Percentiles rank a stretch among this genome's conserved stretches.
These are phyloP conservation scores for Umbelopsis ramanniana DNA, from an alignment of 192 early-diverging fungal species.

Conservation along the genomic window DNA sequence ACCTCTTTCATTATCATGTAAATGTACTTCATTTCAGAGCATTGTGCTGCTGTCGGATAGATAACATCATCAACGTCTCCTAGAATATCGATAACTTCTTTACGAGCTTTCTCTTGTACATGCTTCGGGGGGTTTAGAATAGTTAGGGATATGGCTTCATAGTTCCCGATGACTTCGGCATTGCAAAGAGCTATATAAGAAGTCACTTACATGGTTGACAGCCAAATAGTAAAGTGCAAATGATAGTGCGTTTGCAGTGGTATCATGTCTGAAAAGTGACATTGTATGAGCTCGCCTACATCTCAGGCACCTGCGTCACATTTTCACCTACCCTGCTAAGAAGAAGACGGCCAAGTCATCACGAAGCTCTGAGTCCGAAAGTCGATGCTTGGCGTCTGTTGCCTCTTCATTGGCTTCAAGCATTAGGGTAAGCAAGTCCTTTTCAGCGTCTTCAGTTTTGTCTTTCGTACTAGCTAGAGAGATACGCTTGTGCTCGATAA, in stretches of 20 bases:
- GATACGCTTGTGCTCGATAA: conserved; percentile 31
- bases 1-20: conserved; percentile 32
- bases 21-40: conserved; percentile 52
- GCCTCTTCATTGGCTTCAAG: conserved; percentile 25
- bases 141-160: no score
- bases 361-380: conserved; percentile 23
- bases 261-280: conserved; percentile 18
- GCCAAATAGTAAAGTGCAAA: conserved; percentile 28
- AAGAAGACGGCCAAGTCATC: conserved; percentile 17
- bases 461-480: background rate
- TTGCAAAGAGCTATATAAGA: no score
- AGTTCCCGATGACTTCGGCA: no score
- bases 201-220: conserved; percentile 2
- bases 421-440: conserved; percentile 37
- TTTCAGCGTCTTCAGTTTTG: conserved; percentile 30
- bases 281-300: no score
- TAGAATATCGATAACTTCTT: conserved; percentile 22
- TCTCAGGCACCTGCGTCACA: background rate
- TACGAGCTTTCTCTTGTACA: conserved; percentile 30
- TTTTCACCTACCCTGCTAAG: background rate
- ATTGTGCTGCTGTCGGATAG: conserved; percentile 47
- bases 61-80: conserved; percentile 24
- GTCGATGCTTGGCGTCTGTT: background rate
- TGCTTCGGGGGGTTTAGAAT: background rate
- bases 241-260: conserved; percentile 16